These are phyloP conservation scores for Cyberlindnera japonica DNA, from an alignment of 805 yeast species.

Conservation along the genomic window DNA sequence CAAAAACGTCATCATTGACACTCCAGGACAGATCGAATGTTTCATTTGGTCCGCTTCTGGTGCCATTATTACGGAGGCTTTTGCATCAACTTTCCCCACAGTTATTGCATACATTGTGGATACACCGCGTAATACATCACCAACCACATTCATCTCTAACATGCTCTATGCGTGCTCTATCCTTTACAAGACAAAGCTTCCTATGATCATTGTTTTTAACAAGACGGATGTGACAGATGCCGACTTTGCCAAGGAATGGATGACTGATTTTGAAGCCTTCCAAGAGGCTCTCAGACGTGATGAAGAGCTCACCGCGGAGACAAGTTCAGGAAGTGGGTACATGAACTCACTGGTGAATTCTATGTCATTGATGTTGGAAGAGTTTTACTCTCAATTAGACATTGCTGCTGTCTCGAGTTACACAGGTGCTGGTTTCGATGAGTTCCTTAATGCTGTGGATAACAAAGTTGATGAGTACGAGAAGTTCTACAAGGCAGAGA, in stretches of 20 bases:
- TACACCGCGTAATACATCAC: constrained; percentile 91
- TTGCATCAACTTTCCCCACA: constrained; percentile 94
- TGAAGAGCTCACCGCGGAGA: constrained; percentile 51
- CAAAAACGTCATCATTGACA: constrained; percentile 81
- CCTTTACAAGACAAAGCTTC: constrained; percentile 89
- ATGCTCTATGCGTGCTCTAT: constrained; percentile 98
- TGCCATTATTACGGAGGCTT: constrained; percentile 91
- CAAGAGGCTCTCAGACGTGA: constrained; percentile 71
- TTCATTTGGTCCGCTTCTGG: constrained; percentile 99
- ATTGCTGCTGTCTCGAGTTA: constrained; percentile 89
- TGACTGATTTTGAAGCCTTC: constrained; percentile 92
- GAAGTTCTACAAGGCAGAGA: constrained; percentile 76
- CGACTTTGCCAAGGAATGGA: constrained; percentile 91
- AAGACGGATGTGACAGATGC: constrained; percentile 87
- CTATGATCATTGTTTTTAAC: constrained; percentile 95
- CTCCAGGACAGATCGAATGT: constrained; percentile 99
- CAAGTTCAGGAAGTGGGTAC: constrained; percentile 74
- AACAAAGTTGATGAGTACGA: constrained; percentile 84
- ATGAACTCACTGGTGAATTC: constrained; percentile 93
- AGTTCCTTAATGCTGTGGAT: constrained; percentile 80
- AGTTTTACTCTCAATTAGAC: constrained; percentile 88
- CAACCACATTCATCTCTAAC: constrained; percentile 96
- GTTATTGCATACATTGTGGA: constrained; percentile 94
- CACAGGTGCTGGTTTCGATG: constrained; percentile 94
- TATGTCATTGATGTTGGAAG: constrained; percentile 94